Percentiles rank a stretch among this genome's conserved stretches.
These are phyloP conservation scores for Candida boidinii DNA, from an alignment of 805 yeast genomes.

Conservation along the genomic window DNA sequence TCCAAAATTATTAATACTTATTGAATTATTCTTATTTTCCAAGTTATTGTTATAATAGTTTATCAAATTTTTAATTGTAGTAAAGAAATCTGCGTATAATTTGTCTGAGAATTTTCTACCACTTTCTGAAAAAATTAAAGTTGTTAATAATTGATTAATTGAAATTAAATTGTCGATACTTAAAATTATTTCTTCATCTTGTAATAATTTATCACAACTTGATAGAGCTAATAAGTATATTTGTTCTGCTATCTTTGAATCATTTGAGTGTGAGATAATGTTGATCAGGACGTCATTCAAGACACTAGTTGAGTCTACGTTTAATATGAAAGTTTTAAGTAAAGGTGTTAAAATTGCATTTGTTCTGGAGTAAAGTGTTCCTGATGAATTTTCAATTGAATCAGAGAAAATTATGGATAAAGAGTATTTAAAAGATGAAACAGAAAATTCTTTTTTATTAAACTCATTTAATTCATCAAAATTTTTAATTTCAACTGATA, in stretches of 20 bases:
- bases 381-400: slow-evolving; percentile 63
- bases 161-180: slow-evolving; percentile 17
- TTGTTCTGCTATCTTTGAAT: slow-evolving; percentile 32
- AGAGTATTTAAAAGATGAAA: slow-evolving; percentile 46
- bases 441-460: too few species aligned
- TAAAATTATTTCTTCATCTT: slow-evolving; percentile 5
- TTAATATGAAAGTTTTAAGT: slow-evolving; percentile 11
- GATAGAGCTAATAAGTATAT: slow-evolving; percentile 31
- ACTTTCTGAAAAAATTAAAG: slow-evolving; percentile 58
- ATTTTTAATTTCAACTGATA: slow-evolving; percentile 21
- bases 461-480: slow-evolving; percentile 22
- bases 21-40: slow-evolving; percentile 6
- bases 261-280: slow-evolving; percentile 43
- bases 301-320: slow-evolving; percentile 29
- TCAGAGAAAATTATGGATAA: slow-evolving; percentile 59
- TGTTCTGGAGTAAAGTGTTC: slow-evolving; percentile 69
- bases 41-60: slow-evolving; percentile 1
- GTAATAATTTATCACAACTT: slow-evolving; percentile 7
- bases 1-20: slow-evolving; percentile 11
- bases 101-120: slow-evolving; percentile 51
- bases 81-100: too few species aligned
- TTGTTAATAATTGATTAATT: slow-evolving; percentile 31
- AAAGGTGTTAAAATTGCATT: slow-evolving; percentile 36
- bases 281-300: slow-evolving; percentile 51
- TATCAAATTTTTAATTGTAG: too few species aligned